These are phyloP conservation scores for Hanseniaspora lachancei DNA, from an alignment of 805 yeast genomes.

Conservation along the genomic window DNA sequence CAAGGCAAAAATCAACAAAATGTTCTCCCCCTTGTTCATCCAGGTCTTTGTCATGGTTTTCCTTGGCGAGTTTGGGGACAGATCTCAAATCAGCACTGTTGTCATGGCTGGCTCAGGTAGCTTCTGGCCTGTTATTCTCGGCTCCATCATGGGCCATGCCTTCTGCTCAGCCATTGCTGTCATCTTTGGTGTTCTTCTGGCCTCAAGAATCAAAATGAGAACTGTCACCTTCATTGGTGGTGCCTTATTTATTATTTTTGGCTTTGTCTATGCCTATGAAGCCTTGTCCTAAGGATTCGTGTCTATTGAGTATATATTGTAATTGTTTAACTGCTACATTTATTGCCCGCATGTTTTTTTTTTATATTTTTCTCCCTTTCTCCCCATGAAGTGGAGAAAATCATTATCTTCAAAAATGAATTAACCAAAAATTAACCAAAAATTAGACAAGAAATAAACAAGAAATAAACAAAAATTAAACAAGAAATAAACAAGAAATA, in stretches of 20 bases:
- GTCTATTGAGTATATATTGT: no score
- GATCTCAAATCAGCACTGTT: conserved; percentile 94
- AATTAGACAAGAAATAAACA: no score
- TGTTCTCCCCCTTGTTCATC: conserved; percentile 80
- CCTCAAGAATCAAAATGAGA: conserved; percentile 80
- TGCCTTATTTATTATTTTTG: conserved; percentile 67
- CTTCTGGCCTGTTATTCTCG: conserved; percentile 76
- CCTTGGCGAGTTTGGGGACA: conserved; percentile 97
- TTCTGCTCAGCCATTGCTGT: conserved; percentile 85
- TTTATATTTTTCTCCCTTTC: no score
- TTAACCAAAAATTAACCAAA: no score
- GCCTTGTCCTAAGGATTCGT: conserved; percentile 28
- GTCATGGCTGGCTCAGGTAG: conserved; percentile 97
- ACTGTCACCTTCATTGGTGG: conserved; percentile 89
- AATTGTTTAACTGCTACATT: no score
- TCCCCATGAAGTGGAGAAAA: no score
- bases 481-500: no score
- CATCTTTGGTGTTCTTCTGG: conserved; percentile 79
- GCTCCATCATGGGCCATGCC: conserved; percentile 83
- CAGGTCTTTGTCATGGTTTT: conserved; percentile 94
- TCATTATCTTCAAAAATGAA: no score
- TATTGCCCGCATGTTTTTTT: not conserved
- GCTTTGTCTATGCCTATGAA: conserved; percentile 65
- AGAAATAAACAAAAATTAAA: no score
- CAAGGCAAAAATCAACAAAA: conserved; percentile 42